A percentile compares a stretch with the other conserved stretches of the same genome.
Evolutionary conservation across 306 rosid species (phyloP).

Genomic region (Astragalus glycyphyllos): DNA sequence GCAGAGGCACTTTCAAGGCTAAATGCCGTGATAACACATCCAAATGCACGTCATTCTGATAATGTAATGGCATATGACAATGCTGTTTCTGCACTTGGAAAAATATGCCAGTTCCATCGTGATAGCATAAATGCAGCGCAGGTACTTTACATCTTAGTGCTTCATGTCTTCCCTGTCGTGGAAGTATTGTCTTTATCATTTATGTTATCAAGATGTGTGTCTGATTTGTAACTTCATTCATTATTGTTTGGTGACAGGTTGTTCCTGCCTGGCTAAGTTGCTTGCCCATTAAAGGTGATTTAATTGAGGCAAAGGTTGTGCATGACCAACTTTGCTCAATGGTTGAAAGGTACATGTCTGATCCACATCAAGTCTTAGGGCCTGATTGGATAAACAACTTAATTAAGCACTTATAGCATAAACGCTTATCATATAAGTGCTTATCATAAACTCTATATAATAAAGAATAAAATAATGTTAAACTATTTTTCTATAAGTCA

Average conservation of each 20-base stretch:
- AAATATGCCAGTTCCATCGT: slow-evolving; percentile 89
- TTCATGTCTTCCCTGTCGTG: slow-evolving; percentile 14
- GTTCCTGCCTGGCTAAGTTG: slow-evolving; percentile 79
- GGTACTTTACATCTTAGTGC: slow-evolving; percentile 54
- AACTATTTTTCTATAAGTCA: too few relatives aligned
- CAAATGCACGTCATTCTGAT: slow-evolving; percentile 71
- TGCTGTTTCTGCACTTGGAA: slow-evolving; percentile 97
- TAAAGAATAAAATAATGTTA: too few relatives aligned
- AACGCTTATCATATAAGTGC: too few relatives aligned
- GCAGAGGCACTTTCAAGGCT: slow-evolving; percentile 93
- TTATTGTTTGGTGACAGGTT: slow-evolving; percentile 51
- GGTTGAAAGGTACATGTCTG: slow-evolving; percentile 68
- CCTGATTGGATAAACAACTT: too few relatives aligned
- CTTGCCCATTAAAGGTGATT: slow-evolving; percentile 77
- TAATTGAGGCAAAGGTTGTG: slow-evolving; percentile 74
- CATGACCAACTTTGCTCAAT: slow-evolving; percentile 76
- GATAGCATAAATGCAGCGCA: slow-evolving; percentile 88
- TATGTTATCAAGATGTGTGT: slow-evolving; percentile 6
- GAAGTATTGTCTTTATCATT: slow-evolving; percentile 26
- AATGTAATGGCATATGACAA: slow-evolving; percentile 96
- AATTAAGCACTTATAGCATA: too few relatives aligned
- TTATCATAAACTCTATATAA: too few relatives aligned
- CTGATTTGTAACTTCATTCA: slow-evolving; percentile 31
- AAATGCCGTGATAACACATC: slow-evolving; percentile 87
- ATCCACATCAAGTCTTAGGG: slow-evolving; percentile 20